Evolutionary conservation across 1,284 basidiomycete species (phyloP).

Genomic region (Trametes versicolor): DNA sequence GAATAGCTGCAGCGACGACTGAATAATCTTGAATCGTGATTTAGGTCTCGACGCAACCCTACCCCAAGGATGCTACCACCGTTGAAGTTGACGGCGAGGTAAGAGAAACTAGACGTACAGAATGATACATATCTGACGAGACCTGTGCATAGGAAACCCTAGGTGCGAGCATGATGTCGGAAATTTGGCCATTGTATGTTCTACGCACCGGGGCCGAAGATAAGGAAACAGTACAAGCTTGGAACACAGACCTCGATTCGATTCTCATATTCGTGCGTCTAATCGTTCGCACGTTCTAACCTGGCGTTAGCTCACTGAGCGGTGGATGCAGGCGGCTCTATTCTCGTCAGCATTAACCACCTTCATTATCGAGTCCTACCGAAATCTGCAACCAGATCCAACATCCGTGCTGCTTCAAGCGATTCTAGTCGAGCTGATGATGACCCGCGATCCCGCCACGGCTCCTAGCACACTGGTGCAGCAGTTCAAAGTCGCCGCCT

Average conservation of each 20-base stretch:
- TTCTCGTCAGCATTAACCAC: slow-evolving; percentile 43
- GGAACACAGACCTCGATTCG: slow-evolving; percentile 26
- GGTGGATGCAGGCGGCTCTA: slow-evolving; percentile 40
- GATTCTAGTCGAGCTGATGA: slow-evolving; percentile 29
- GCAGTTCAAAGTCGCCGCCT: slow-evolving; percentile 17
- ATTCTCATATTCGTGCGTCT: slow-evolving; percentile 23
- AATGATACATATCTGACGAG: no score
- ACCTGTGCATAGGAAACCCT: neutral
- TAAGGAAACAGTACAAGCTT: slow-evolving; percentile 20
- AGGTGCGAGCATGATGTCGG: neutral
- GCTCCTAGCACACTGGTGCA: neutral
- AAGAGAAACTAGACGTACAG: no score
- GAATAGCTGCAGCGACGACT: no score
- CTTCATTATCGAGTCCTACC: slow-evolving; percentile 39
- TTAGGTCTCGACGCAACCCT: no score
- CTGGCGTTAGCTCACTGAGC: no score
- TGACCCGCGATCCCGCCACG: neutral
- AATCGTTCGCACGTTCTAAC: no score
- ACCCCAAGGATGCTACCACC: no score
- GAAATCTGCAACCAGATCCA: slow-evolving; percentile 33
- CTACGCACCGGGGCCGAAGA: slow-evolving; percentile 16
- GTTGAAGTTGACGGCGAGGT: no score
- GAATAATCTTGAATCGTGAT: no score
- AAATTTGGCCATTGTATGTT: slow-evolving; percentile 19
- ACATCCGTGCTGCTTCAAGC: slow-evolving; percentile 34